Evolutionary conservation across 2,329 filamentous ascomycete genomes (phyloP), one percentile per base, ranked within the genome.

Genomic region (Coniochaeta hoffmannii): DNA sequence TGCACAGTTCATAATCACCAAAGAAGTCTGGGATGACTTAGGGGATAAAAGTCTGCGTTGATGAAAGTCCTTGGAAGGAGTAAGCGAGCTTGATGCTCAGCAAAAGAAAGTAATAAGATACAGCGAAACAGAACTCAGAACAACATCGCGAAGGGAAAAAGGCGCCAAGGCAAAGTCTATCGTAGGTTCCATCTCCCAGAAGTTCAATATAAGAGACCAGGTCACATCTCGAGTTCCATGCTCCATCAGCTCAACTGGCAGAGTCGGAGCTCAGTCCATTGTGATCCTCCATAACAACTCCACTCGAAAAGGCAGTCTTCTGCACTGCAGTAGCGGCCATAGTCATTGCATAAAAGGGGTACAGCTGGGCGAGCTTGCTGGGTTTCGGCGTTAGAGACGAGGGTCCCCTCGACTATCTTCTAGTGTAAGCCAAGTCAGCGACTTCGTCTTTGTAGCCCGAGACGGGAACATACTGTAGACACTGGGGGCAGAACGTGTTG

Each of bases 341-440:
- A 28, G 19, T 46, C 22, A 22, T 8, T 28, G 2, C 9, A 7
- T 15, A 12, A 22, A 19, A 41, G 24, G 41, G 26, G 41, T 11
- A 9, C 6, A 46, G 11, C 9, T n/a, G 12, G 1, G 22, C 9
- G n/a, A 9, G 12, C 36, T 22, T 32, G 30, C 30, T 32, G 7
- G 30, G 30, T 7, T 8, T 32, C 12, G 7, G 7, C 22, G 7
- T 46, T 9, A 46, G 8, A 46, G 41, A 19, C 14, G 2, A 12
- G 19, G 41, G 15, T 46, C 41, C 19, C 41, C 41, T 46, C 41
- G 19, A 46, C 41, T 46, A 46, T 46, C 41, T 46, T 46, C 41
- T 46, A 46, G 41, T 46, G 41, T 46, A 28, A 46, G 41, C n/a
- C 41, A 46, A 46, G 41, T 46, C 41, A 46, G 41, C 41, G 24